Percentiles rank a stretch among this genome's conserved stretches.
Conservation (phyloP, 2,329 filamentous ascomycete genomes). For the Cercospora canescens region DNA sequence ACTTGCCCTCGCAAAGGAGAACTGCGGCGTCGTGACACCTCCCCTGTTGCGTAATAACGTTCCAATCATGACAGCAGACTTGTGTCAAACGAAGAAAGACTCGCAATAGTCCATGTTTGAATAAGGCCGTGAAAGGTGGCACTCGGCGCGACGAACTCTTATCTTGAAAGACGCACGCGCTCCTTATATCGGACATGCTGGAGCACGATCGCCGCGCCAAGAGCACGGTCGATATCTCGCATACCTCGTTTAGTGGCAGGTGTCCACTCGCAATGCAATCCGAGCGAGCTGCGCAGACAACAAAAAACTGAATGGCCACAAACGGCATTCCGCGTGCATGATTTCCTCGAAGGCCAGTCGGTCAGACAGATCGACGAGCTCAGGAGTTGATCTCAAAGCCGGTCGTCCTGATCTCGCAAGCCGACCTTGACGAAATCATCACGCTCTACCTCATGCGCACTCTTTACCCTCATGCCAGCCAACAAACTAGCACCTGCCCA, state of each 20-base stretch:
- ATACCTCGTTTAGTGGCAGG: not conserved
- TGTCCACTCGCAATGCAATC: not conserved
- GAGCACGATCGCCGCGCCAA: not conserved
- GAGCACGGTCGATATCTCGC: not conserved
- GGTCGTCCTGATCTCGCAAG: constrained; percentile 32
- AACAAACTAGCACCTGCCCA: constrained; percentile 75
- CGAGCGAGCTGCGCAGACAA: not conserved
- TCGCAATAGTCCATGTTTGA: not conserved
- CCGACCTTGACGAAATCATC: constrained; percentile 72
- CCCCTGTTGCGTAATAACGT: not conserved
- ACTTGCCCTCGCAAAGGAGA: not conserved
- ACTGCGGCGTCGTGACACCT: not conserved
- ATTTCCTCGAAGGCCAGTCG: not conserved
- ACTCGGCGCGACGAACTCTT: not conserved
- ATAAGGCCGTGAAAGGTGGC: not conserved
- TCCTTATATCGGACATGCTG: not conserved
- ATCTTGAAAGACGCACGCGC: not conserved
- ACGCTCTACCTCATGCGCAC: constrained; percentile 68
- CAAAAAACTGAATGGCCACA: not conserved
- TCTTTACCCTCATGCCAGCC: constrained; percentile 66
- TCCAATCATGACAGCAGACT: not conserved
- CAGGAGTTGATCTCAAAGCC: constrained; percentile 11
- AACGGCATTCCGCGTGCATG: not conserved
- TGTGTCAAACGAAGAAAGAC: not conserved
- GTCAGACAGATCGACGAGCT: not conserved